These are phyloP conservation scores for Aspergillus fructus DNA, from an alignment of 2,329 filamentous ascomycete genomes.

Conservation along the genomic window DNA sequence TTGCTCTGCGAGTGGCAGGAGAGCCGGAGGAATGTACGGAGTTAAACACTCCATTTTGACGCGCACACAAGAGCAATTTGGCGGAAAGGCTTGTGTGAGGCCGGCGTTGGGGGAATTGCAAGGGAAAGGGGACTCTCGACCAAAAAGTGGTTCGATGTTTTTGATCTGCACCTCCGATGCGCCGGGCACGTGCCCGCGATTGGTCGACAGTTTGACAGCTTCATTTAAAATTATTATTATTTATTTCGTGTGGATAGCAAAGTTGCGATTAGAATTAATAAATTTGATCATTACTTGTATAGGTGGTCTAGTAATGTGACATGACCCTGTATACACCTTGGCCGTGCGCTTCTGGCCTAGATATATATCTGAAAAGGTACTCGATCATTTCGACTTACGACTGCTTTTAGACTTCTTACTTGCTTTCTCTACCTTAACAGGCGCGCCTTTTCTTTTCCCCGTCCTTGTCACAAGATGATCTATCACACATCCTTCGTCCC, in stretches of 20 bases:
- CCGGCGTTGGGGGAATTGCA: background rate
- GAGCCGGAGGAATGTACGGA: slow-evolving; percentile 21
- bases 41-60: slow-evolving; percentile 27
- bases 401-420: background rate
- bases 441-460: slow-evolving; percentile 47
- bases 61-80: slow-evolving; percentile 16
- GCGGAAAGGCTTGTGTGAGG: slow-evolving; percentile 8
- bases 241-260: background rate
- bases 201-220: background rate
- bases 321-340: background rate
- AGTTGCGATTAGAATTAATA: background rate
- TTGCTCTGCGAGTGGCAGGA: slow-evolving; percentile 21
- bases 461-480: slow-evolving; percentile 61
- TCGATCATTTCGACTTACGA: background rate
- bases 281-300: background rate
- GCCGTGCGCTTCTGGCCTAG: background rate
- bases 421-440: background rate
- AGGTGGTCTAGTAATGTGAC: background rate
- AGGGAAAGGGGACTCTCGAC: background rate
- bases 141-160: slow-evolving; percentile 19
- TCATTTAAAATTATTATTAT: background rate
- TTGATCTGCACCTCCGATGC: slow-evolving; percentile 17
- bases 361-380: background rate
- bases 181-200: slow-evolving; percentile 18
- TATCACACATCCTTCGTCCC: slow-evolving; percentile 64